A percentile compares a stretch with the other conserved stretches of the same genome.
These are phyloP conservation scores for Diplodia mutila DNA, from an alignment of 2,329 filamentous ascomycete species.

Conservation along the genomic window DNA sequence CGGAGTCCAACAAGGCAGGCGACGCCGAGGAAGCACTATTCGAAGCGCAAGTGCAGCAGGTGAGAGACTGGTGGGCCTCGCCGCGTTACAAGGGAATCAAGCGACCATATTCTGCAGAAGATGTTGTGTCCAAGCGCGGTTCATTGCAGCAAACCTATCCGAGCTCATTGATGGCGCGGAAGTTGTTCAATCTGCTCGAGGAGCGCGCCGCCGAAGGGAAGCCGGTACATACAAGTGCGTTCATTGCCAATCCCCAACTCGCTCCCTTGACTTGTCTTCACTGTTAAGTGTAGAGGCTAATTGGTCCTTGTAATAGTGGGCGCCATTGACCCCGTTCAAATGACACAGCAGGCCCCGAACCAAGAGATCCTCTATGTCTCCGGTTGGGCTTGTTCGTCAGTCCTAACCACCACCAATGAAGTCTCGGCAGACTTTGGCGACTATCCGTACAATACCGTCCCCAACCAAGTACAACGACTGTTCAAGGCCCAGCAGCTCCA, in stretches of 20 bases:
- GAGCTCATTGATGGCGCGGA: conserved; percentile 91
- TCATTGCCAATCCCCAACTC: conserved; percentile 27
- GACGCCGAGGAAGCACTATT: conserved; percentile 83
- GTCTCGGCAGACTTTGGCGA: conserved; percentile 98
- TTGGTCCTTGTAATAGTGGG: conserved; percentile 67
- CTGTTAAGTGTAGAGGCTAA: background rate
- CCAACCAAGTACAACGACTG: conserved; percentile 93
- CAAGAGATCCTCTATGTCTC: conserved; percentile 96
- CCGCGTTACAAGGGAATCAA: conserved; percentile 87
- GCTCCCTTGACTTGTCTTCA: too few relatives aligned
- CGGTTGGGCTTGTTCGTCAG: conserved; percentile 95
- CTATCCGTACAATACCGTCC: conserved; percentile 98
- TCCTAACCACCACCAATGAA: conserved; percentile 92
- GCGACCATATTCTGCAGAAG: conserved; percentile 84
- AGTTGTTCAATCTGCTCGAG: conserved; percentile 87
- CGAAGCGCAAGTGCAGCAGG: conserved; percentile 79
- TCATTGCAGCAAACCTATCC: conserved; percentile 85
- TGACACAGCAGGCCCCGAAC: conserved; percentile 96
- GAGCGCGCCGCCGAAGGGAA: conserved; percentile 77
- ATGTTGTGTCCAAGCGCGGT: conserved; percentile 92
- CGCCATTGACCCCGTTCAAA: conserved; percentile 97
- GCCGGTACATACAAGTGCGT: conserved; percentile 88
- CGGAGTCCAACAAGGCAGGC: conserved; percentile 76
- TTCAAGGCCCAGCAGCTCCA: conserved; percentile 98
- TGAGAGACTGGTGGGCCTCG: conserved; percentile 88